Base-by-base conservation (phyloP, 1,284 basidiomycete species). In the Ganoderma lingzhi region DNA sequence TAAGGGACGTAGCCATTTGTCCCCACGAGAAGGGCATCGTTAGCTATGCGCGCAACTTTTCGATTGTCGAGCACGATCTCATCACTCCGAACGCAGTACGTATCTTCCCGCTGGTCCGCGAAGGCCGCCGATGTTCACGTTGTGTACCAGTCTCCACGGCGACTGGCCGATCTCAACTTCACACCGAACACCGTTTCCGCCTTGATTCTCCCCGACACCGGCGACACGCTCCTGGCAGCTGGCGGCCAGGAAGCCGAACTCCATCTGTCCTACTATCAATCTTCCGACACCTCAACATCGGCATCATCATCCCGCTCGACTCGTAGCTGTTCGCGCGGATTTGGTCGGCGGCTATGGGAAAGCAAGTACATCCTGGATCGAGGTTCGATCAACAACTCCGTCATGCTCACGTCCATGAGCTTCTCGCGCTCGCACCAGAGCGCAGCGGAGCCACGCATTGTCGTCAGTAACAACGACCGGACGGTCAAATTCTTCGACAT, bases 201-300 rank as follows among this genome's bases (percentile, higher is more conserved):
- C 0, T 83, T 93, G 23, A 84, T 82, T 10, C 78, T 95, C 37
- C 82, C 84, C 8, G 85, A 83, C 19, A 80, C 85, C 1, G 82
- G 87, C 65, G 83, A 87, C 64, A 88, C 87, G 0, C 85, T 96
- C n/a, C 80, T 96, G 19, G 95, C 93, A 37, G 91, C 90, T 4
- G 95, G 94, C 69, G 95, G 95, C 3, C 93, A 94, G 78, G 88
- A 93, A 14, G 89, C 92, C 3, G 93, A 96, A 77, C 84, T 96
- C 1, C 90, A 94, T 65, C 82, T 96, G 30, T 91, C 91, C 1
- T 80, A 90, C 12, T 86, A 87, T 67, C 72, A 77, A 45, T 72
- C 79, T 78, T 69, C 73, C 72, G 66, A 71, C 32, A 45, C 62
- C 5, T 79, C 74, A 61, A 70, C 81, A 58, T 76, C 79, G 69